phyloP scores from a whole-genome alignment of 2,329 filamentous ascomycete species.

The Huntiella savannae region DNA sequence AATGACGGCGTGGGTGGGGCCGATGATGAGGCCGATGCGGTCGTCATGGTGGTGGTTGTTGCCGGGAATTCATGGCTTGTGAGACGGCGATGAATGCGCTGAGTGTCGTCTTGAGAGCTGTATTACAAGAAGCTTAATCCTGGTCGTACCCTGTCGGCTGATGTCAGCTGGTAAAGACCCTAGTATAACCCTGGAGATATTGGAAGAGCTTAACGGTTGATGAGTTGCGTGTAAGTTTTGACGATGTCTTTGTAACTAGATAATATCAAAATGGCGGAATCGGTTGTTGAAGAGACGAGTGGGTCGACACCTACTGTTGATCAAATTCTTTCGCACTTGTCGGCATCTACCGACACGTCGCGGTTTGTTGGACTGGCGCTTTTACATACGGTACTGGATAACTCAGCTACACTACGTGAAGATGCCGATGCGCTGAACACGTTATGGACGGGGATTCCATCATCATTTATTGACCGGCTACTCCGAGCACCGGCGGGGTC shows the following conservation, averaged over 20 bases:
- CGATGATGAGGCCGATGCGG: neutral
- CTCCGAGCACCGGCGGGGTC: slow-evolving; percentile 31
- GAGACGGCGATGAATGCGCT: too few relatives aligned
- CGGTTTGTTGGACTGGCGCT: slow-evolving; percentile 49
- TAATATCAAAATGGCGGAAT: slow-evolving; percentile 14
- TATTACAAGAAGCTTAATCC: too few relatives aligned
- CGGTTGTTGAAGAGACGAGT: slow-evolving; percentile 29
- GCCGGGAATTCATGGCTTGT: neutral
- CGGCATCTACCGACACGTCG: slow-evolving; percentile 44
- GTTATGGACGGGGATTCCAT: slow-evolving; percentile 41
- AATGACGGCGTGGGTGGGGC: neutral
- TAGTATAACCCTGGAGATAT: too few relatives aligned
- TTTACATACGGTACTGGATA: slow-evolving; percentile 46
- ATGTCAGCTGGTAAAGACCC: too few relatives aligned
- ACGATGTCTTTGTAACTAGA: too few relatives aligned
- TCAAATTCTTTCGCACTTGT: slow-evolving; percentile 36
- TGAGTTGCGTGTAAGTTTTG: too few relatives aligned
- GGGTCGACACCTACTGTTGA: slow-evolving; percentile 24
- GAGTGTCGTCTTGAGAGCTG: too few relatives aligned
- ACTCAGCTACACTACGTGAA: slow-evolving; percentile 30
- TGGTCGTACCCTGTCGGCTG: too few relatives aligned
- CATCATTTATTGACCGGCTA: slow-evolving; percentile 45
- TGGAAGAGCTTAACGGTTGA: too few relatives aligned
- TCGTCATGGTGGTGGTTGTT: neutral
- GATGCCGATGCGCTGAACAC: slow-evolving; percentile 26